A percentile compares a stretch with the other conserved stretches of the same genome.
These are phyloP conservation scores for Scedosporium minutisporum DNA, from an alignment of 2,329 filamentous ascomycete species.

Conservation along the genomic window DNA sequence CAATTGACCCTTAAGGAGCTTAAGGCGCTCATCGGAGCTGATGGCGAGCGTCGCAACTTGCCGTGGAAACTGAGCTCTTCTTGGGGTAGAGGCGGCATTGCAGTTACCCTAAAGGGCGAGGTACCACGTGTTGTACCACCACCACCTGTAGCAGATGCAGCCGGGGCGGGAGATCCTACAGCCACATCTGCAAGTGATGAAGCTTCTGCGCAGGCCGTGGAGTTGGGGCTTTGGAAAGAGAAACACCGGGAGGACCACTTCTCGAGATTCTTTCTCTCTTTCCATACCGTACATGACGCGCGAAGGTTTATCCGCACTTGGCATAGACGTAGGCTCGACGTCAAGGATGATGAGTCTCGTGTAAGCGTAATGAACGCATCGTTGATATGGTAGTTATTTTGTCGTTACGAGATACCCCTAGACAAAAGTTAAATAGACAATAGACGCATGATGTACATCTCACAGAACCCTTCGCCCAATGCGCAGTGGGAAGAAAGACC, in stretches of 20 bases:
- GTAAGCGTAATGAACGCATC: slow-evolving; percentile 6
- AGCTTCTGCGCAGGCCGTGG: neutral
- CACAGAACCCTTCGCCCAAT: too few species aligned
- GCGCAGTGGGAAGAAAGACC: too few species aligned
- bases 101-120: slow-evolving; percentile 6
- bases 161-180: neutral
- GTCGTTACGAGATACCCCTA: neutral
- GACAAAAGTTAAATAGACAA: neutral
- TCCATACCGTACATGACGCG: slow-evolving; percentile 1
- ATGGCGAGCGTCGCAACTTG: slow-evolving; percentile 28
- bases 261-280: slow-evolving; percentile 6
- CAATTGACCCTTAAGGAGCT: slow-evolving; percentile 19
- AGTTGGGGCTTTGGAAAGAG: neutral
- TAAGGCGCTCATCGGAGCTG: slow-evolving; percentile 27
- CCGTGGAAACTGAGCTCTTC: slow-evolving; percentile 12
- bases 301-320: slow-evolving; percentile 30
- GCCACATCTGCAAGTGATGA: neutral
- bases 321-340: slow-evolving; percentile 21
- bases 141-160: neutral
- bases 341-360: slow-evolving; percentile 8
- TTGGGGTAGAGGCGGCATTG: slow-evolving; percentile 10
- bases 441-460: too few species aligned
- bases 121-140: neutral
- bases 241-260: neutral
- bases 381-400: slow-evolving; percentile 3